Percentiles rank a stretch among this genome's conserved stretches.
Evolutionary conservation across 352 stramenopile species (phyloP).

Genomic region (Elongisporangium prolatum): DNA sequence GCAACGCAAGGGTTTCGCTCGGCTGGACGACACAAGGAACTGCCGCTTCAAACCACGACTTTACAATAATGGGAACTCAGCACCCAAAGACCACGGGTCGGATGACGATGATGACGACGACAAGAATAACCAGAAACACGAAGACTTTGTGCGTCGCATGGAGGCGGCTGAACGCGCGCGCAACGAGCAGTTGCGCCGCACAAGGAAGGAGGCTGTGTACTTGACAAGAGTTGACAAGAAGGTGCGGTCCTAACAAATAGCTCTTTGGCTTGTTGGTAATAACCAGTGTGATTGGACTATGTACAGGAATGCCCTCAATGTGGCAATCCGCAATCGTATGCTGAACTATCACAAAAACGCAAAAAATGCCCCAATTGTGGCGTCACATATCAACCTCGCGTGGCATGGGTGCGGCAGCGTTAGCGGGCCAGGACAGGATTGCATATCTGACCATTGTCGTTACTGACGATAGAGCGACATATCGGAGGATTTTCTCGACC

Average conservation of each 20-base stretch:
- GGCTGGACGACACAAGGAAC: conserved; percentile 50
- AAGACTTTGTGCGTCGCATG: conserved; percentile 73
- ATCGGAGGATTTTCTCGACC: conserved; percentile 53
- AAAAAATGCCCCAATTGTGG: conserved; percentile 80
- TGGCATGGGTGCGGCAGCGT: conserved; percentile 48
- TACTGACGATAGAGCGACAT: conserved; percentile 34
- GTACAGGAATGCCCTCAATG: conserved; percentile 63
- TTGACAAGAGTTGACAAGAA: conserved; percentile 67
- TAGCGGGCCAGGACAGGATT: neutral
- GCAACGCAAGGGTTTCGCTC: conserved; percentile 20
- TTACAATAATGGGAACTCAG: conserved; percentile 15
- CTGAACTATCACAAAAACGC: conserved; percentile 71
- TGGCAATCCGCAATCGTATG: conserved; percentile 68
- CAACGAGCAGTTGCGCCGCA: conserved; percentile 50
- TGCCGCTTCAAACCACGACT: conserved; percentile 51
- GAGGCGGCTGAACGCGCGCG: conserved; percentile 61
- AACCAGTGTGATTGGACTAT: neutral
- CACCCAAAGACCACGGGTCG: conserved; percentile 19
- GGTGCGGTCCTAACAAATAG: conserved; percentile 4
- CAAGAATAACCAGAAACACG: conserved; percentile 20
- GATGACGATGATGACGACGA: conserved; percentile 36
- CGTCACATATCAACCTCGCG: conserved; percentile 54
- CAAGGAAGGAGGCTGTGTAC: conserved; percentile 52
- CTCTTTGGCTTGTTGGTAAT: neutral
- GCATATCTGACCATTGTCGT: neutral